phyloP scores from a whole-genome alignment of 176 grass and related monocot genomes.

The Raddia distichophylla region DNA sequence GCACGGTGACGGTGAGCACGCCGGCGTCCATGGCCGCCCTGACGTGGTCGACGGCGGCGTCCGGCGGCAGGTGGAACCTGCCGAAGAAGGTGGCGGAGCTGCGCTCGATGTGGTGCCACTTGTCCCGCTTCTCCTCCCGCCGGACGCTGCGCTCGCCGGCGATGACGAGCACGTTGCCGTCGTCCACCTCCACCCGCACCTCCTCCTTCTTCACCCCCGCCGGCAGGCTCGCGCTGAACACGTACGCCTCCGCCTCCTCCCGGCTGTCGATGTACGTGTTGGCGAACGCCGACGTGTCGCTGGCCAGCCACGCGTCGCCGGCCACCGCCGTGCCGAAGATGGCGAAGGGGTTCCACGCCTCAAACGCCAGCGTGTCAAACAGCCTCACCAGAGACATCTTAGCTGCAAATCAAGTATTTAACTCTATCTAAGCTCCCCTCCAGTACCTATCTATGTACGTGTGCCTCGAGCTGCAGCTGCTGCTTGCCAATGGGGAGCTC shows the following conservation, averaged over 20 bases:
- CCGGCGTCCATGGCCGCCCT: slow-evolving; percentile 67
- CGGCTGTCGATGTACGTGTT: slow-evolving; percentile 55
- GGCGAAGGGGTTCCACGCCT: slow-evolving; percentile 60
- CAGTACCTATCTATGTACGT: neutral
- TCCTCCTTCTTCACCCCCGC: slow-evolving; percentile 58
- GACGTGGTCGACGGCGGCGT: slow-evolving; percentile 61
- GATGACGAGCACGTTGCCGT: slow-evolving; percentile 61
- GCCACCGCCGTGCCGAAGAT: slow-evolving; percentile 53
- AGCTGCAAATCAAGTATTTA: no score
- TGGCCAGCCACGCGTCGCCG: slow-evolving; percentile 47
- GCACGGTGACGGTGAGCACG: slow-evolving; percentile 66
- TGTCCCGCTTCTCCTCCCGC: slow-evolving; percentile 42
- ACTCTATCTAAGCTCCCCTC: neutral
- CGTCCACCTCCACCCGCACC: slow-evolving; percentile 59
- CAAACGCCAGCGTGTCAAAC: slow-evolving; percentile 54
- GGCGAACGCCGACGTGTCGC: slow-evolving; percentile 61
- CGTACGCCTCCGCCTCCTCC: slow-evolving; percentile 53
- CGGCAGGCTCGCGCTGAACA: slow-evolving; percentile 60
- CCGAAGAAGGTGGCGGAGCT: slow-evolving; percentile 61
- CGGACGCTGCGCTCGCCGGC: slow-evolving; percentile 49
- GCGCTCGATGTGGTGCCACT: slow-evolving; percentile 55
- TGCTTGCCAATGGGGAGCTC: neutral
- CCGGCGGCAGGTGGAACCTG: slow-evolving; percentile 59
- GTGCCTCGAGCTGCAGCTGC: neutral
- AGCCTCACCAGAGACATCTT: slow-evolving; percentile 61